Conservation (phyloP, 192 early-diverging fungal genomes). For the Gryganskiella cystojenkinii region DNA sequence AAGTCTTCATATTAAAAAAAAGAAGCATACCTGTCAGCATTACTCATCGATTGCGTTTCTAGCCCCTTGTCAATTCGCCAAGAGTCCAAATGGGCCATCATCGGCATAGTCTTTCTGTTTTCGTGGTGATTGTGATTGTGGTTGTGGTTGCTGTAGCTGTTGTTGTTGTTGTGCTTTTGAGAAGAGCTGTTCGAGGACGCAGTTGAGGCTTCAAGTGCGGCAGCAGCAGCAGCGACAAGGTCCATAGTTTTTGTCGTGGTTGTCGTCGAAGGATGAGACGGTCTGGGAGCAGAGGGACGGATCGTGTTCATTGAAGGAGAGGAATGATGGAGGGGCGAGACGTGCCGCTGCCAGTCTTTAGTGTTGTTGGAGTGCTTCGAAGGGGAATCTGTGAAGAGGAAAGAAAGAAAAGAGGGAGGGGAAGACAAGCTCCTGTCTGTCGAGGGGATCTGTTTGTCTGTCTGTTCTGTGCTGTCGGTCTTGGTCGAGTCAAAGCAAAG, state of each 20-base stretch:
- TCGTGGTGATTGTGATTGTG: neutral
- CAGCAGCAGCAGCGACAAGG: neutral
- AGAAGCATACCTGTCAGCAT: neutral
- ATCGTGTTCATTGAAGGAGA: conserved; percentile 12
- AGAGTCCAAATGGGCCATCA: neutral
- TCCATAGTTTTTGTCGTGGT: no score
- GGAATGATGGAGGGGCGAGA: neutral
- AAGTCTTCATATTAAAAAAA: no score
- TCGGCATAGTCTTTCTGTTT: neutral
- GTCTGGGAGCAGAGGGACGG: conserved; percentile 6
- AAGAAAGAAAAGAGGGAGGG: neutral
- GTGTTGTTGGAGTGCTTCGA: no score
- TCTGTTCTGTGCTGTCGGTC: no score
- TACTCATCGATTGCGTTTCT: neutral
- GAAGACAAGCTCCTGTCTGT: neutral
- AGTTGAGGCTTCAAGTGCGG: neutral
- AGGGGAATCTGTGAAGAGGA: neutral
- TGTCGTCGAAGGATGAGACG: conserved; percentile 1
- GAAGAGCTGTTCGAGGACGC: neutral
- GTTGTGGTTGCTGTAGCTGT: neutral
- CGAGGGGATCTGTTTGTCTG: no score
- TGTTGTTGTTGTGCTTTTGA: neutral
- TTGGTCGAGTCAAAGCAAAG: no score
- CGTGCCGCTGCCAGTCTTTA: neutral
- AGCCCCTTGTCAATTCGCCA: neutral